Evolutionary conservation across 2,329 filamentous ascomycete species (phyloP).

Genomic region (Hawksworthiomyces lignivorus): DNA sequence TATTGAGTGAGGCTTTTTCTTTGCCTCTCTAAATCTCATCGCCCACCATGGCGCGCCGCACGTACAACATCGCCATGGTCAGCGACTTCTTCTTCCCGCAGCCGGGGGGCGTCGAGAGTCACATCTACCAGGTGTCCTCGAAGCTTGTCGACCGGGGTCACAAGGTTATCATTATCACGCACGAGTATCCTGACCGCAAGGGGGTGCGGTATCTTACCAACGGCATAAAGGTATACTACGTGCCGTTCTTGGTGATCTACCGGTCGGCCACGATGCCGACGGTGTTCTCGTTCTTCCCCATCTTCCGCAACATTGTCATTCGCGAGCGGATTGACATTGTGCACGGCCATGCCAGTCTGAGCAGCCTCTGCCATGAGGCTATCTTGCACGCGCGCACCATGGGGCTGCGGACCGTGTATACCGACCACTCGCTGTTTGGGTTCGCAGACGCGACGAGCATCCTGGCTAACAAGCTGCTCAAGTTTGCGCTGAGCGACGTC

Average conservation of each 20-base stretch:
- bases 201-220: conserved; percentile 95
- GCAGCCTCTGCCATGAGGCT: conserved; percentile 87
- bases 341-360: conserved; percentile 92
- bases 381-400: conserved; percentile 93
- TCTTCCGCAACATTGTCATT: conserved; percentile 94
- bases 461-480: conserved; percentile 91
- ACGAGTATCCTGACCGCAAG: conserved; percentile 84
- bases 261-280: conserved; percentile 90
- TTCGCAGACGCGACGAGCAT: conserved; percentile 96
- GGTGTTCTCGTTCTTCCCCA: conserved; percentile 95
- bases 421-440: conserved; percentile 93
- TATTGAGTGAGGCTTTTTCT: too few species aligned
- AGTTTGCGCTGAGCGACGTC: conserved; percentile 92
- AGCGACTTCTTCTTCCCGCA: conserved; percentile 99
- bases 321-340: conserved; percentile 95
- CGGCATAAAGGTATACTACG: conserved; percentile 95
- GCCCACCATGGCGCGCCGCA: conserved; percentile 46
- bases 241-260: conserved; percentile 94
- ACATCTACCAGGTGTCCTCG: conserved; percentile 94
- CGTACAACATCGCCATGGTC: conserved; percentile 78
- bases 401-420: conserved; percentile 93
- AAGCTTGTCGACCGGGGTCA: conserved; percentile 97
- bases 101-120: conserved; percentile 91
- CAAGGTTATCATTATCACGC: conserved; percentile 96
- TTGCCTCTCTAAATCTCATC: too few species aligned